A percentile compares a stretch with the other conserved stretches of the same genome.
Conservation (phyloP, 1,284 basidiomycete genomes). For the Cryptococcus sp. region DNA sequence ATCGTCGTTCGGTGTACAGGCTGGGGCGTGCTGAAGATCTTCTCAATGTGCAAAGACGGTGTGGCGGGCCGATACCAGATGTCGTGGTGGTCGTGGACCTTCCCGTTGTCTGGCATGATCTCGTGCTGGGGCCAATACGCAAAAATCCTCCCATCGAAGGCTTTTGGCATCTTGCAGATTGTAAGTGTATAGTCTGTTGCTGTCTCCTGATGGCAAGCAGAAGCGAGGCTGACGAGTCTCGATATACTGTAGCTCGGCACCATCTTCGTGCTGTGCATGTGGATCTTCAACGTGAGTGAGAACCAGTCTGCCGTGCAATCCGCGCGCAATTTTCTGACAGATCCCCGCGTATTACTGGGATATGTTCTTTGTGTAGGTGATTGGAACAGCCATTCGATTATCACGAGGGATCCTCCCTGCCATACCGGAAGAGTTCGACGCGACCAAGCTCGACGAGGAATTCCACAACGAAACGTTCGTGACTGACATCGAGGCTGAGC, state of each 20-base stretch:
- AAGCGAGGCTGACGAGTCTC: background rate
- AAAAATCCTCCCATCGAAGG: constrained; percentile 19
- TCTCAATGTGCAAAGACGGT: background rate
- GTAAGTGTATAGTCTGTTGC: constrained; percentile 10
- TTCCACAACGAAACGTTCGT: no score
- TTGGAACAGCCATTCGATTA: no score
- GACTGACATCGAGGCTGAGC: no score
- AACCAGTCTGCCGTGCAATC: no score
- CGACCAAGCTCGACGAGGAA: no score
- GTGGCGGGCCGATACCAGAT: constrained; percentile 2
- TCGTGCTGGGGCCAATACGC: constrained; percentile 17
- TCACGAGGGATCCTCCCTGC: no score
- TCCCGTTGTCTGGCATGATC: constrained; percentile 24
- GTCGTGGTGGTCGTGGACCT: constrained; percentile 25
- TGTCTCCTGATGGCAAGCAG: no score
- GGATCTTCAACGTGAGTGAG: constrained; percentile 12
- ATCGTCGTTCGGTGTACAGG: background rate
- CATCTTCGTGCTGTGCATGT: constrained; percentile 8
- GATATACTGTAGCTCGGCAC: constrained; percentile 4
- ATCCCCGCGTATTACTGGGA: no score
- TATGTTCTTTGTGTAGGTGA: no score
- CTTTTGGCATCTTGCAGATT: constrained; percentile 22
- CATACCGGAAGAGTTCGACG: no score
- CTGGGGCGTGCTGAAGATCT: constrained; percentile 1
- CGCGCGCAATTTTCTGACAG: no score